Evolutionary conservation across 768 basidiomycete species (phyloP).

Genomic region (Podaxis sp.): DNA sequence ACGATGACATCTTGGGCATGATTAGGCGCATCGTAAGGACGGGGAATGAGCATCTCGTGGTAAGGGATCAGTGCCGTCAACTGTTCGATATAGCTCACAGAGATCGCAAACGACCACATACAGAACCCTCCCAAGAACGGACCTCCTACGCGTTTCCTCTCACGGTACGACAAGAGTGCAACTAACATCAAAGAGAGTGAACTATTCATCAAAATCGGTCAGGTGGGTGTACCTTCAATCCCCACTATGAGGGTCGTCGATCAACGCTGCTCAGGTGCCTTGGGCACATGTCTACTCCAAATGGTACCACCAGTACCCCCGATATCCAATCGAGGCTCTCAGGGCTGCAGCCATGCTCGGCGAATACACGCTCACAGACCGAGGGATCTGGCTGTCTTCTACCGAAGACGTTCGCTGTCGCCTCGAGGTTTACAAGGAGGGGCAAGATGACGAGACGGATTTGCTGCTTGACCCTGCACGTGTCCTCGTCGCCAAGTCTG

Average conservation of each 20-base stretch:
- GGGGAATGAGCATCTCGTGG: conserved; percentile 43
- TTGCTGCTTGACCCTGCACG: conserved; percentile 47
- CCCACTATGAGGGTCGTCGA: no score
- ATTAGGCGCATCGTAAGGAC: conserved; percentile 45
- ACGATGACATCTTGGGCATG: conserved; percentile 37
- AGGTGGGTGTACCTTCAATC: background rate
- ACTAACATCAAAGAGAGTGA: conserved; percentile 58
- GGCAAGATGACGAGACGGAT: conserved; percentile 38
- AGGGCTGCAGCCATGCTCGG: conserved; percentile 42
- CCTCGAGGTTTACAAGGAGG: conserved; percentile 40
- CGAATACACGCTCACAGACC: conserved; percentile 56
- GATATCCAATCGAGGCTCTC: conserved; percentile 50
- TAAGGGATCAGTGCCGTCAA: conserved; percentile 20
- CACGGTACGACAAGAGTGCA: conserved; percentile 57
- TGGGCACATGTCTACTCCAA: conserved; percentile 51
- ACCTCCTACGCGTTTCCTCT: conserved; percentile 47
- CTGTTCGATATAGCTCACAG: background rate
- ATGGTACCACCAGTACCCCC: conserved; percentile 61
- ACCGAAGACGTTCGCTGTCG: conserved; percentile 27
- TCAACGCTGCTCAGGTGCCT: conserved; percentile 35
- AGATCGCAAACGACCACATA: conserved; percentile 14
- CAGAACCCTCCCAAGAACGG: conserved; percentile 22
- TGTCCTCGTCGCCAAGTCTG: conserved; percentile 37
- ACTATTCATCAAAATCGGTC: conserved; percentile 46
- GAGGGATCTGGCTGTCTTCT: conserved; percentile 48